Percentiles rank a stretch among this genome's conserved stretches.
phyloP scores from a whole-genome alignment of 2,329 filamentous ascomycete species.

The Kalaharituber pfeilii region DNA sequence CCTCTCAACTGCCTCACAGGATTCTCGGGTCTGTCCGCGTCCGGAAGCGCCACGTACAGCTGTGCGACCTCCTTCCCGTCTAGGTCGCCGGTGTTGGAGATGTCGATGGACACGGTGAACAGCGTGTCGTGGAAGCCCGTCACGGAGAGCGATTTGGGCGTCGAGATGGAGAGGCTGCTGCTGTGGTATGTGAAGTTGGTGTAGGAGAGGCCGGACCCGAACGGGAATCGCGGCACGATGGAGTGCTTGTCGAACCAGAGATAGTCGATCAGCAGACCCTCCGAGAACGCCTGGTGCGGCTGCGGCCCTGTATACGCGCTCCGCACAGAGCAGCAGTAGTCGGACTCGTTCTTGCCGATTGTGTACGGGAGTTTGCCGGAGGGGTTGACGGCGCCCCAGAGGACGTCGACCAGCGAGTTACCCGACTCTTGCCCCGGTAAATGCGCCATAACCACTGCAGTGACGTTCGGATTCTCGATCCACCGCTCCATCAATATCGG shows the following conservation, averaged over 20 bases:
- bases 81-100: slow-evolving; percentile 44
- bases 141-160: not conserved
- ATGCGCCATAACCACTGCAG: slow-evolving; percentile 58
- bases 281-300: slow-evolving; percentile 43
- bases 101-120: slow-evolving; percentile 38
- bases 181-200: slow-evolving; percentile 36
- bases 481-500: slow-evolving; percentile 43
- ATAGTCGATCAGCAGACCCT: slow-evolving; percentile 48
- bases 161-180: slow-evolving; percentile 25
- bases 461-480: slow-evolving; percentile 49
- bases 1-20: slow-evolving; percentile 40
- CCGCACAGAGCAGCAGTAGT: slow-evolving; percentile 10
- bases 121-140: slow-evolving; percentile 43
- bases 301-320: slow-evolving; percentile 2
- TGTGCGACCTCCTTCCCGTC: slow-evolving; percentile 38
- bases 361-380: slow-evolving; percentile 36
- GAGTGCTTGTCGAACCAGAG: slow-evolving; percentile 39
- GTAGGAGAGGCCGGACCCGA: slow-evolving; percentile 45
- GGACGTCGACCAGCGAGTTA: slow-evolving; percentile 54
- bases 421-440: slow-evolving; percentile 60
- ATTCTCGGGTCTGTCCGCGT: slow-evolving; percentile 26
- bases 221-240: slow-evolving; percentile 42
- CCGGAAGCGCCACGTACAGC: slow-evolving; percentile 45
- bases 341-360: slow-evolving; percentile 26
- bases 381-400: slow-evolving; percentile 42